Conservation (phyloP, 2,329 filamentous ascomycete genomes). For the Aphanocladium album region DNA sequence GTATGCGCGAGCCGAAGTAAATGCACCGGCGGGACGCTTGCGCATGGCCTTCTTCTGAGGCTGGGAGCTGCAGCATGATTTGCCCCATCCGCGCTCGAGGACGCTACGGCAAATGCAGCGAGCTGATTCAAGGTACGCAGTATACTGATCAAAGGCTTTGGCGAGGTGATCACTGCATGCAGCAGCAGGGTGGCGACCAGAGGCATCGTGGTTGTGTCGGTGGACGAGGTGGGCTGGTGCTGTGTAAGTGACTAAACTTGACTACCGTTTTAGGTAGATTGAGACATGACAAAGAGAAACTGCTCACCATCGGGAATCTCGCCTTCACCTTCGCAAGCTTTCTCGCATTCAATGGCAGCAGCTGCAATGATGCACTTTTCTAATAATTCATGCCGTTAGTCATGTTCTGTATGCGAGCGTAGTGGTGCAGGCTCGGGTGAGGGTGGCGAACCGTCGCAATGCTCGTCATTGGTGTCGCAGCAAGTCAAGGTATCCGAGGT, state of each 20-base stretch:
- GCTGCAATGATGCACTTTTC: constrained; percentile 28
- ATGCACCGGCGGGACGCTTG: background rate
- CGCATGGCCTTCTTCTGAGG: background rate
- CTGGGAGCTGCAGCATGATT: constrained; percentile 23
- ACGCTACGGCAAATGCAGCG: constrained; percentile 33
- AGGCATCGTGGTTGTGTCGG: constrained; percentile 23
- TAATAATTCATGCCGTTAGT: constrained; percentile 10
- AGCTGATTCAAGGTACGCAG: constrained; percentile 30
- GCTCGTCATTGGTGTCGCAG: constrained; percentile 23
- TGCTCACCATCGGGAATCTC: constrained; percentile 7
- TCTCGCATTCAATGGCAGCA: constrained; percentile 27
- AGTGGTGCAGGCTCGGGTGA: background rate
- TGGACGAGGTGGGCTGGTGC: constrained; percentile 9
- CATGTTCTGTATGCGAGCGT: background rate
- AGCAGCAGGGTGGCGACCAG: constrained; percentile 21
- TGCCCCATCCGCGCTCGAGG: constrained; percentile 24
- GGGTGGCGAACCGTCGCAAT: constrained; percentile 20
- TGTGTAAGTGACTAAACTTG: constrained; percentile 4
- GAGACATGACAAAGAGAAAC: background rate
- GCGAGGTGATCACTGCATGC: constrained; percentile 29
- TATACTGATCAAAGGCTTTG: constrained; percentile 30
- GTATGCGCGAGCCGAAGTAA: background rate
- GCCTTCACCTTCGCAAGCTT: constrained; percentile 23
- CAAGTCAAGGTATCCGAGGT: constrained; percentile 19
- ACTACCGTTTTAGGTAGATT: too few species aligned